These are phyloP conservation scores for Botrytis galanthina DNA, from an alignment of 2,329 filamentous ascomycete species.

Conservation along the genomic window DNA sequence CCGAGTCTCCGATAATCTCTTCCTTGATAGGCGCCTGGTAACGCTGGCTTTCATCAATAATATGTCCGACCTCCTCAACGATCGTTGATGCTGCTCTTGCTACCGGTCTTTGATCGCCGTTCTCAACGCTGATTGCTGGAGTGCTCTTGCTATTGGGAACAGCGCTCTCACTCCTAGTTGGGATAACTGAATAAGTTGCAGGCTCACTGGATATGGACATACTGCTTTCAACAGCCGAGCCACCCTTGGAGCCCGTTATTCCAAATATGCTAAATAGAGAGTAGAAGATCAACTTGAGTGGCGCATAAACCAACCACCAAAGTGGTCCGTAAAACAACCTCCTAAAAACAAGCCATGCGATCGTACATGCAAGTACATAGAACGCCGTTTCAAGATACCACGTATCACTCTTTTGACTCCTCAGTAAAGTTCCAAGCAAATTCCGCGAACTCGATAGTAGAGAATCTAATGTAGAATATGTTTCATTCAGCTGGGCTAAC, in stretches of 20 bases:
- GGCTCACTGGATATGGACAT: conserved; percentile 23
- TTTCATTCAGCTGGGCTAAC: conserved; percentile 75
- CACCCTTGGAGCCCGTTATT: conserved; percentile 32
- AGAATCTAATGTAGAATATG: conserved; percentile 75
- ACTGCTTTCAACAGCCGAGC: conserved; percentile 18
- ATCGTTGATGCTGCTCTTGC: conserved; percentile 39
- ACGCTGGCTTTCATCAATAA: conserved; percentile 45
- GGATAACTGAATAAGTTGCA: conserved; percentile 21
- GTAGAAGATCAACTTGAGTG: conserved; percentile 66
- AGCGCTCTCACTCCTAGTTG: conserved; percentile 26
- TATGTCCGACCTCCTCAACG: conserved; percentile 54
- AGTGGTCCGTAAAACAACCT: conserved; percentile 83
- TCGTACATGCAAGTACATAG: conserved; percentile 74
- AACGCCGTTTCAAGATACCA: conserved; percentile 95
- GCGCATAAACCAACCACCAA: conserved; percentile 86
- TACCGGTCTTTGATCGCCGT: background rate
- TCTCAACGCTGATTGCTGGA: background rate
- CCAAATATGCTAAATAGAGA: conserved; percentile 56
- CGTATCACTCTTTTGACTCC: conserved; percentile 91
- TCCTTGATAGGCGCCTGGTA: conserved; percentile 40
- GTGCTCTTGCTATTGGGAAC: background rate
- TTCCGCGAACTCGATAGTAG: conserved; percentile 72
- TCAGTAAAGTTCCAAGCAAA: conserved; percentile 74
- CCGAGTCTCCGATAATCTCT: conserved; percentile 28
- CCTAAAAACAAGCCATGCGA: conserved; percentile 82